These are phyloP conservation scores for Coemansia sp. DNA, from an alignment of 192 early-diverging fungal species.

Conservation along the genomic window DNA sequence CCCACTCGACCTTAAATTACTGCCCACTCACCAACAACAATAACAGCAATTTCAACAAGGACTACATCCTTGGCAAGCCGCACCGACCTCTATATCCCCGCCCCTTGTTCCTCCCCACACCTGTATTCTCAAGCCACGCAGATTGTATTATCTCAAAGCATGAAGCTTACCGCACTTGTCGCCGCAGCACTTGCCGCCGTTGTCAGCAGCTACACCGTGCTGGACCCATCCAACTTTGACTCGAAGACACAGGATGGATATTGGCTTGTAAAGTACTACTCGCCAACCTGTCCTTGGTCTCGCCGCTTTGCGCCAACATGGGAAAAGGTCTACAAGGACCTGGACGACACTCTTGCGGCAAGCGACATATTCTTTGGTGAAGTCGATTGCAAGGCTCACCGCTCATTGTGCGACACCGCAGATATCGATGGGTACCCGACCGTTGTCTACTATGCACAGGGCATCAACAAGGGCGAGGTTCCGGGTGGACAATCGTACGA, in stretches of 20 bases:
- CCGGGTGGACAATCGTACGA: constrained; percentile 49
- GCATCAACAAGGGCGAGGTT: constrained; percentile 49
- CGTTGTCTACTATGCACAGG: constrained; percentile 41
- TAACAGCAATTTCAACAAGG: too few species aligned
- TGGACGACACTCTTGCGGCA: constrained; percentile 26
- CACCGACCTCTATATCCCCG: too few species aligned
- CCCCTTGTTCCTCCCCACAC: too few species aligned
- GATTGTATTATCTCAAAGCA: constrained; percentile 5
- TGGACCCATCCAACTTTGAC: constrained; percentile 44
- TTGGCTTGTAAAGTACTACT: constrained; percentile 58
- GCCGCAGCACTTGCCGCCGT: constrained; percentile 25
- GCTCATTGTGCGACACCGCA: constrained; percentile 36
- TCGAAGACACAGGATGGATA: constrained; percentile 37
- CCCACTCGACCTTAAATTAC: too few species aligned
- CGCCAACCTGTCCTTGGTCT: constrained; percentile 51
- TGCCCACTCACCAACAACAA: not conserved
- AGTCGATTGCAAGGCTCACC: constrained; percentile 53
- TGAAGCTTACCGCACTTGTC: constrained; percentile 30
- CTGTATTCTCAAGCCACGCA: not conserved
- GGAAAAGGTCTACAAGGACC: constrained; percentile 46
- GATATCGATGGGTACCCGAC: constrained; percentile 55
- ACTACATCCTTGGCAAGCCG: too few species aligned
- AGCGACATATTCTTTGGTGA: constrained; percentile 47
- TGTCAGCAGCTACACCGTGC: constrained; percentile 44
- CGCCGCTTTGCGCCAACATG: constrained; percentile 54